Conservation (phyloP, 129 eudicot species). For the Smallanthus sonchifolius region DNA sequence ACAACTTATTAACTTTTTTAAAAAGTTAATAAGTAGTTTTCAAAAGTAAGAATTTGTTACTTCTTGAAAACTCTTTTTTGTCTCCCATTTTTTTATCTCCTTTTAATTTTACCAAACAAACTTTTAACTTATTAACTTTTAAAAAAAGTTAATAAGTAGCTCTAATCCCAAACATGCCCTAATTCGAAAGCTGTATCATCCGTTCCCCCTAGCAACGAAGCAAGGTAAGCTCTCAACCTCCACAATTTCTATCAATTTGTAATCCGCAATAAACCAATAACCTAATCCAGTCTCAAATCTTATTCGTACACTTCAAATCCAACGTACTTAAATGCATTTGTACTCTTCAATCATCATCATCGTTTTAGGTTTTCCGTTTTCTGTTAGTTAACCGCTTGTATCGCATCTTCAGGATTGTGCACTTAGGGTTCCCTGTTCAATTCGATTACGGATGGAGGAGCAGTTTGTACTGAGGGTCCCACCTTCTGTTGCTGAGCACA, state of each 20-base stretch:
- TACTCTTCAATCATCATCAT: neutral
- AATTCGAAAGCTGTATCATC: no score
- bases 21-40: no score
- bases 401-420: neutral
- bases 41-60: no score
- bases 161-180: no score
- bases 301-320: neutral
- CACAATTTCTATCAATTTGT: neutral
- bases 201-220: no score
- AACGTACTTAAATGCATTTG: neutral
- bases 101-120: no score
- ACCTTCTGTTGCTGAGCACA: conserved; percentile 76
- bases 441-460: conserved; percentile 53
- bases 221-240: no score
- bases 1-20: no score
- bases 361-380: neutral
- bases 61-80: no score
- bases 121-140: no score
- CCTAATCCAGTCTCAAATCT: neutral
- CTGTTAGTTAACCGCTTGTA: neutral
- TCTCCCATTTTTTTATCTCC: no score
- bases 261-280: neutral
- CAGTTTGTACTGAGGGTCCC: conserved; percentile 82
- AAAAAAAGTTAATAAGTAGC: no score
- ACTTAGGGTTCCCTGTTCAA: neutral